These are phyloP conservation scores for Linnemannia zychae DNA, from an alignment of 192 early-diverging fungal species.

Conservation along the genomic window DNA sequence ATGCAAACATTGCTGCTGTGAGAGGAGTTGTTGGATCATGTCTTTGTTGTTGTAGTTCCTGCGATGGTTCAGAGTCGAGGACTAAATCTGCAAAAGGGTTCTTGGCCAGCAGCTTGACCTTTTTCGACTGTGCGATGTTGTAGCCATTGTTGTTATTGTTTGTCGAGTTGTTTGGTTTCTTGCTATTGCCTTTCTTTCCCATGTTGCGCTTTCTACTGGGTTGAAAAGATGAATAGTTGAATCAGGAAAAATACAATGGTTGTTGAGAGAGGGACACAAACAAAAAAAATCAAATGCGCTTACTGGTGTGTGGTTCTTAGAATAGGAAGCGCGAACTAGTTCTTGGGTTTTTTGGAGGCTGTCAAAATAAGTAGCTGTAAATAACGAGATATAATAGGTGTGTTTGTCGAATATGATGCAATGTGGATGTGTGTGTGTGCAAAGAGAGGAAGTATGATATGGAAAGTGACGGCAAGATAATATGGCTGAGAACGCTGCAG, in stretches of 20 bases:
- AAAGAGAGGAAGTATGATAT: too few species aligned
- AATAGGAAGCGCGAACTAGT: too few species aligned
- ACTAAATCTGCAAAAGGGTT: background rate
- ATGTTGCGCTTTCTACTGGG: too few species aligned
- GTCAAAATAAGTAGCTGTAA: too few species aligned
- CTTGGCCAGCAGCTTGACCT: constrained; percentile 1
- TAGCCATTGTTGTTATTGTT: background rate
- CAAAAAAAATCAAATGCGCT: background rate
- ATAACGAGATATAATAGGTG: too few species aligned
- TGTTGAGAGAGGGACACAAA: too few species aligned
- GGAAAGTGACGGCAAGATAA: background rate
- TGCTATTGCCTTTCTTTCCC: background rate
- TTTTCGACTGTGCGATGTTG: background rate
- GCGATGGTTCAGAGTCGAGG: background rate
- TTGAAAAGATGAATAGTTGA: too few species aligned
- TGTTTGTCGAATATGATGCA: too few species aligned
- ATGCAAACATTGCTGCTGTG: background rate
- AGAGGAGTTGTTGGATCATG: constrained; percentile 2
- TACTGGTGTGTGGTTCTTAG: background rate
- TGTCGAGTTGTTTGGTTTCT: background rate
- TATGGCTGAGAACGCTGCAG: background rate
- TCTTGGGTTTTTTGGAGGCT: too few species aligned
- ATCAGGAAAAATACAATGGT: too few species aligned
- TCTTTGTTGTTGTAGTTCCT: background rate
- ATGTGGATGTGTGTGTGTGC: background rate